A percentile compares a stretch with the other conserved stretches of the same genome.
Conservation (phyloP, 768 basidiomycete genomes). For the Boletus sensibilis region DNA sequence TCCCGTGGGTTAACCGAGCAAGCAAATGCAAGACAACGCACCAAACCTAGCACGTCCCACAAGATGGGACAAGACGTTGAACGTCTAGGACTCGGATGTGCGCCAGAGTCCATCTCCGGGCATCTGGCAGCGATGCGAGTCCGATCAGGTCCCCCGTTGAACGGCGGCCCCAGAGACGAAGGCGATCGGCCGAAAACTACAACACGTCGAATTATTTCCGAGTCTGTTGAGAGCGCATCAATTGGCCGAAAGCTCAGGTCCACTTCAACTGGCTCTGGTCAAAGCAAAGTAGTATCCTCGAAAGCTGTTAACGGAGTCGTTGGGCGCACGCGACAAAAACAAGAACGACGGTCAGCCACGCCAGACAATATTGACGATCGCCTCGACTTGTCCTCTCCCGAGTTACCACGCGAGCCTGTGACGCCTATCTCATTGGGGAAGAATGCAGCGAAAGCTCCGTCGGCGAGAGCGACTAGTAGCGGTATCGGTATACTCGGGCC, state of each 20-base stretch:
- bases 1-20: conserved; percentile 1
- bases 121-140: conserved; percentile 26
- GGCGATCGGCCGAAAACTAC: background rate
- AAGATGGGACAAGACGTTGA: conserved; percentile 10
- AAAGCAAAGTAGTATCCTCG: conserved; percentile 9
- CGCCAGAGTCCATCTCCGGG: conserved; percentile 29
- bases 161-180: background rate
- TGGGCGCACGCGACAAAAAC: background rate
- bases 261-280: conserved; percentile 1
- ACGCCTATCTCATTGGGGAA: conserved; percentile 33
- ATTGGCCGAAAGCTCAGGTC: conserved; percentile 1
- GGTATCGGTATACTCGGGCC: conserved; percentile 41
- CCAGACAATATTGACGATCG: conserved; percentile 15
- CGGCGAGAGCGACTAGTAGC: conserved; percentile 1
- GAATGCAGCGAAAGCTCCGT: conserved; percentile 16
- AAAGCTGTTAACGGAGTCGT: background rate
- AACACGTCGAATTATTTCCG: conserved; percentile 22
- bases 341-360: conserved; percentile 12
- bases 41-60: conserved; percentile 14
- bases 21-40: conserved; percentile 6
- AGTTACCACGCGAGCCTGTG: conserved; percentile 32
- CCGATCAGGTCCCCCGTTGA: conserved; percentile 14
- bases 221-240: conserved; percentile 11
- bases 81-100: conserved; percentile 18
- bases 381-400: conserved; percentile 28